Evolutionary conservation across 495 filamentous ascomycete species (phyloP).

Genomic region (Hypoxylon fuscum): DNA sequence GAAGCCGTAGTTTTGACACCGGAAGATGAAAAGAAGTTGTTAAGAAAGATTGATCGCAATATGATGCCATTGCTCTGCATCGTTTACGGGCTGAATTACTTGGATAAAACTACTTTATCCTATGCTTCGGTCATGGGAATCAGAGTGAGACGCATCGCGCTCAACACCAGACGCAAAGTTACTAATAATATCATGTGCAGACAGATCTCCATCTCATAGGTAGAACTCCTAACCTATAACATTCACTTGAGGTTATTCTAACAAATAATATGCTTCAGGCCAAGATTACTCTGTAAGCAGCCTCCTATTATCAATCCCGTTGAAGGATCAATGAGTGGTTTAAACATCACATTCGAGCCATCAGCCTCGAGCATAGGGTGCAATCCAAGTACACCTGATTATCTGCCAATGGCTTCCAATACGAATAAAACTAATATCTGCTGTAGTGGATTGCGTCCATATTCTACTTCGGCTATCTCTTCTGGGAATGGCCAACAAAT

Average conservation of each 20-base stretch:
- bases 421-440: constrained; percentile 3
- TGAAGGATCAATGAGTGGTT: neutral
- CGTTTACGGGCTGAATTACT: constrained; percentile 70
- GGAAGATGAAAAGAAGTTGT: constrained; percentile 56
- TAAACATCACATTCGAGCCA: neutral
- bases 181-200: constrained; percentile 11
- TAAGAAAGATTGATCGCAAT: constrained; percentile 67
- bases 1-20: constrained; percentile 47
- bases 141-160: constrained; percentile 48
- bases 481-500: constrained; percentile 71
- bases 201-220: constrained; percentile 40
- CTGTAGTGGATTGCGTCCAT: constrained; percentile 44
- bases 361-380: neutral
- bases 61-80: constrained; percentile 70
- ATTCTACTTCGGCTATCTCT: constrained; percentile 75
- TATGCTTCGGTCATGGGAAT: constrained; percentile 72
- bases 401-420: neutral
- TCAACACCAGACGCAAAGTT: constrained; percentile 47
- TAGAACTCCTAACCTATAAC: neutral
- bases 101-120: constrained; percentile 72
- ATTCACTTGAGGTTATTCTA: neutral
- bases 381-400: neutral
- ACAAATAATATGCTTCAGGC: constrained; percentile 13
- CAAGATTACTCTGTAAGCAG: constrained; percentile 41
- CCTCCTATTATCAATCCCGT: neutral